Base-by-base conservation (phyloP, 2,329 filamentous ascomycete genomes). In the Aureobasidium sp. region DNA sequence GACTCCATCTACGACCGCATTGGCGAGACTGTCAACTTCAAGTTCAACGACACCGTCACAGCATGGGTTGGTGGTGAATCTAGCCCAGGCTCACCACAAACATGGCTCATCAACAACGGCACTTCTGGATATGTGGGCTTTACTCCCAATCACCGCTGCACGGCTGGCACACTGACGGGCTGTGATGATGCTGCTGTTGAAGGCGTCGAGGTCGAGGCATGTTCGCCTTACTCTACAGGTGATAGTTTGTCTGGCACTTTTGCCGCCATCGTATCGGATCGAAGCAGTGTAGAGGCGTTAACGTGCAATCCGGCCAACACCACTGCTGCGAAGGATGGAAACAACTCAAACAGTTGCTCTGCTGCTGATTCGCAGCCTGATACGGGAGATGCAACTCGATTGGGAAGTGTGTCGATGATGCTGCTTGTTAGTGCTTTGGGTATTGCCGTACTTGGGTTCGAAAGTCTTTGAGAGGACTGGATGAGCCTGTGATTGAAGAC, bases 331-430 rank as follows among this genome's bases (percentile, higher is more conserved):
- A 39, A 39, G 45, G 49, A 39, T 31, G 56, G 44, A 14, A 47
- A 56, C 6, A 19, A 56, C n/a, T 15, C 52, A 3, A 8, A 3
- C 19, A 31, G 5, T 19, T 40, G 52, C 15, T 12, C 15, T 29
- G 37, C 7, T 56, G 24, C 31, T 19, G 33, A 37, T 33, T 33
- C 29, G 9, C 48, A 50, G 22, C 17, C 71, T 88, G 0, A 85
- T 5, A 17, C 14, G 12, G 31, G 33, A 17, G 49, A 84, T 0
- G 56, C 66, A 0, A 81, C 5, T 27, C 7, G 49, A 11, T 6
- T 52, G 22, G 33, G 14, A 9, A 33, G 19, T 11, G 49, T 8
- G 4, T 52, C 49, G 19, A 12, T 27, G 19, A 12, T 27, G 7
- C 17, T 52, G 33, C 49, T 52, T 1, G 19, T 39, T 15, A 11